phyloP scores from a whole-genome alignment of 176 grass and related monocot species.

The Triticum dicoccoides region DNA sequence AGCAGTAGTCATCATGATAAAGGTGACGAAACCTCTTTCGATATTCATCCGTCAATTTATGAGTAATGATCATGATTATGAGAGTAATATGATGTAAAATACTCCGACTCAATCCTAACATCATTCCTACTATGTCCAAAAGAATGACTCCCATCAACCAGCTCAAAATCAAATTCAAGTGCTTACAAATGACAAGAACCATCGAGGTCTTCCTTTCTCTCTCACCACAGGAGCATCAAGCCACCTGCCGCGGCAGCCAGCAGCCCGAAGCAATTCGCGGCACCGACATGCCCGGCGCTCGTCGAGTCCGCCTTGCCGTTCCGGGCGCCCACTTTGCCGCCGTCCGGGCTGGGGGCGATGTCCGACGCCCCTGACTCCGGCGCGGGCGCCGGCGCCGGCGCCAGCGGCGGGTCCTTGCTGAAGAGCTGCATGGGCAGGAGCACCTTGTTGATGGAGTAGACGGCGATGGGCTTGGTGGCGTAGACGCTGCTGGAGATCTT shows the following conservation, averaged over 20 bases:
- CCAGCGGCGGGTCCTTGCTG: conserved; percentile 72
- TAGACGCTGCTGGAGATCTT: conserved; percentile 82
- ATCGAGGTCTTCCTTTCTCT: neutral
- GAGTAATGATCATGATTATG: conserved; percentile 34
- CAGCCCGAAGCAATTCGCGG: neutral
- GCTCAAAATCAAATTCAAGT: conserved; percentile 30
- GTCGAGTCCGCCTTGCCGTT: conserved; percentile 25
- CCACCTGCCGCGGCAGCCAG: conserved; percentile 25
- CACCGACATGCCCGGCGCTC: neutral
- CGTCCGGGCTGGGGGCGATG: conserved; percentile 30
- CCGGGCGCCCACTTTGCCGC: conserved; percentile 12
- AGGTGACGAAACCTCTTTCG: neutral
- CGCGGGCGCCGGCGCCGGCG: conserved; percentile 55
- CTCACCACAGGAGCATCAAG: conserved; percentile 43
- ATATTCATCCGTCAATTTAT: conserved; percentile 14
- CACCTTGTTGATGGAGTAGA: conserved; percentile 78
- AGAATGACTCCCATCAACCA: conserved; percentile 46
- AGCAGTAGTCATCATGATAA: neutral
- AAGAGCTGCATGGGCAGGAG: conserved; percentile 82
- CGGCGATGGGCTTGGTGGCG: conserved; percentile 62
- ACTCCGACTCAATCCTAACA: conserved; percentile 35
- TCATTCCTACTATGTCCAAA: conserved; percentile 54
- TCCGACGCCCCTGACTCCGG: conserved; percentile 64
- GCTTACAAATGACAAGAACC: conserved; percentile 17
- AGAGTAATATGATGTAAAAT: conserved; percentile 23